Percentiles rank a stretch among this genome's conserved stretches.
phyloP scores from a whole-genome alignment of 495 filamentous ascomycete species.

The Podospora pseudopauciseta region DNA sequence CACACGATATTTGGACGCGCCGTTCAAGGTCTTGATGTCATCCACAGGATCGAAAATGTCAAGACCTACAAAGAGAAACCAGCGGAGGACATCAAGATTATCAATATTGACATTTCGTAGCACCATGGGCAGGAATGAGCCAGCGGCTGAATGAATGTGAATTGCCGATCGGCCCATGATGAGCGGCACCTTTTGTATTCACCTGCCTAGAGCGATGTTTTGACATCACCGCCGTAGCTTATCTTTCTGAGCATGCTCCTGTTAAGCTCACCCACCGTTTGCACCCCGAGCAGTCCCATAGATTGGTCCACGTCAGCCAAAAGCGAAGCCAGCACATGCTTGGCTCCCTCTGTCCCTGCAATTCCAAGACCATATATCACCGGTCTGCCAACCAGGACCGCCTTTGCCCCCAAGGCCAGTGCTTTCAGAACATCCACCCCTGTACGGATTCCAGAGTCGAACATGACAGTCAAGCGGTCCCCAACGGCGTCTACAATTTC shows the following conservation, averaged over 20 bases:
- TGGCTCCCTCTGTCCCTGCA: slow-evolving; percentile 55
- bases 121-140: neutral
- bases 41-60: slow-evolving; percentile 92
- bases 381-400: slow-evolving; percentile 49
- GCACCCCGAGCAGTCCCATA: slow-evolving; percentile 56
- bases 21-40: slow-evolving; percentile 86
- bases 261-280: slow-evolving; percentile 51
- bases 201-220: neutral
- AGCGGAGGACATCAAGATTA: slow-evolving; percentile 94
- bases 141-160: neutral
- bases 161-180: neutral
- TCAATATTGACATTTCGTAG: slow-evolving; percentile 66
- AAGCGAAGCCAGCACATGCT: slow-evolving; percentile 53
- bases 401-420: slow-evolving; percentile 52
- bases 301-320: slow-evolving; percentile 60
- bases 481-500: slow-evolving; percentile 50
- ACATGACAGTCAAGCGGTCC: slow-evolving; percentile 42
- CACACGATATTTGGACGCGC: slow-evolving; percentile 95
- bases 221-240: slow-evolving; percentile 50
- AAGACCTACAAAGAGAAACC: slow-evolving; percentile 95
- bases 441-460: slow-evolving; percentile 48
- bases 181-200: neutral
- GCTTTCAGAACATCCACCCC: slow-evolving; percentile 51
- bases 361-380: slow-evolving; percentile 50
- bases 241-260: slow-evolving; percentile 49